These are phyloP conservation scores for Penicillium sp. DNA, from an alignment of 2,329 filamentous ascomycete species.

Conservation along the genomic window DNA sequence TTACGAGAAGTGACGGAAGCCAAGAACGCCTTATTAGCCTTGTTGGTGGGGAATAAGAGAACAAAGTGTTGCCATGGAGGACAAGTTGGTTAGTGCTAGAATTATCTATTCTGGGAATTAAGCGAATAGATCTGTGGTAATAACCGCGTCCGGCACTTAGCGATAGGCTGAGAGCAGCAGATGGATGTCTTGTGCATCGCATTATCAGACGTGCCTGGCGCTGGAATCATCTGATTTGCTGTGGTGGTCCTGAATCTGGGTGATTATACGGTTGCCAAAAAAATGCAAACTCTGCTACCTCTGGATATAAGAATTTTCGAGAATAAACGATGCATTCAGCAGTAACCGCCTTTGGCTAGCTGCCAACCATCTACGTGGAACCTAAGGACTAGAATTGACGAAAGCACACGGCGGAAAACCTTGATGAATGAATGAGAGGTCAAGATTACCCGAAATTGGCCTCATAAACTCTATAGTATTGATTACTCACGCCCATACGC, in stretches of 20 bases:
- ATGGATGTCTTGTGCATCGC: neutral
- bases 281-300: neutral
- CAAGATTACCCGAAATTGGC: too few species aligned
- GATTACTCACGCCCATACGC: neutral
- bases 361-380: neutral
- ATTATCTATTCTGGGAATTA: too few species aligned
- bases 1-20: neutral
- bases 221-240: slow-evolving; percentile 5
- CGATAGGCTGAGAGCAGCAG: slow-evolving; percentile 4
- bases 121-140: neutral
- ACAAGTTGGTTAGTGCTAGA: neutral
- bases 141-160: neutral
- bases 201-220: slow-evolving; percentile 1
- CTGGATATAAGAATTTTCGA: neutral
- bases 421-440: neutral
- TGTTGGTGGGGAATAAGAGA: neutral
- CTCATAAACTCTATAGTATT: neutral
- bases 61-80: neutral
- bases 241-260: neutral
- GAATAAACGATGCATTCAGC: neutral
- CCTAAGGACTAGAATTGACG: neutral
- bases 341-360: neutral
- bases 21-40: neutral
- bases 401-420: neutral
- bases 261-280: neutral